Percentiles rank a stretch among this genome's conserved stretches.
Evolutionary conservation across 257 asterid species (phyloP).

Genomic region (Euphrasia confusa): DNA sequence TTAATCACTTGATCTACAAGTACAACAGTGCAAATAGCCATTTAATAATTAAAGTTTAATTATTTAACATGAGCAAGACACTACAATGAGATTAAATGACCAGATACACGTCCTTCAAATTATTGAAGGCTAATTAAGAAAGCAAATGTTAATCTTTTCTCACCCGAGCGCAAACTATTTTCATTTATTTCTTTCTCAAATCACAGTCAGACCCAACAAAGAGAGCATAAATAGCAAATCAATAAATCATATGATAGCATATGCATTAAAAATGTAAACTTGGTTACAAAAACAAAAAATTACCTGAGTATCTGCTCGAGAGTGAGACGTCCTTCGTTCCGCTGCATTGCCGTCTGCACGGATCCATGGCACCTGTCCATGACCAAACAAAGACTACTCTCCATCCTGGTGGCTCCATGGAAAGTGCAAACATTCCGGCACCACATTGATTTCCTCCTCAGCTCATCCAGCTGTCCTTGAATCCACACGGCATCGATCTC

Average conservation of each 20-base stretch:
- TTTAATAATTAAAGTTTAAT: slow-evolving; percentile 2
- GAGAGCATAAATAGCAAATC: slow-evolving; percentile 5
- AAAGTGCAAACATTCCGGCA: slow-evolving; percentile 92
- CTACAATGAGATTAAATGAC: slow-evolving; percentile 20
- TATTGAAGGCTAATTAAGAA: slow-evolving; percentile 11
- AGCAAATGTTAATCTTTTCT: slow-evolving; percentile 17
- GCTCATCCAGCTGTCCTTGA: slow-evolving; percentile 79
- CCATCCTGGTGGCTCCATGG: slow-evolving; percentile 72
- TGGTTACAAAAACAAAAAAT: slow-evolving; percentile 20
- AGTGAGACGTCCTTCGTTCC: slow-evolving; percentile 86
- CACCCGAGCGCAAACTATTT: neutral
- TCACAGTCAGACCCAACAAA: slow-evolving; percentile 16
- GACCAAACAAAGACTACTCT: slow-evolving; percentile 63
- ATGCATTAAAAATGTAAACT: slow-evolving; percentile 13
- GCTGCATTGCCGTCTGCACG: slow-evolving; percentile 77
- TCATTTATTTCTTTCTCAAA: slow-evolving; percentile 3
- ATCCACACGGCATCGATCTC: slow-evolving; percentile 79
- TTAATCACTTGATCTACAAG: slow-evolving; percentile 6
- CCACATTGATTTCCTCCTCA: slow-evolving; percentile 88
- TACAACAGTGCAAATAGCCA: slow-evolving; percentile 17
- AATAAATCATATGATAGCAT: slow-evolving; percentile 5
- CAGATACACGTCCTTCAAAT: slow-evolving; percentile 9
- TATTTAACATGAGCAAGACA: slow-evolving; percentile 18
- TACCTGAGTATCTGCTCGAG: slow-evolving; percentile 94
- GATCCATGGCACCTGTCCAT: slow-evolving; percentile 94